Base-by-base conservation (phyloP, 1,284 basidiomycete species). In the Ustilago nuda region DNA sequence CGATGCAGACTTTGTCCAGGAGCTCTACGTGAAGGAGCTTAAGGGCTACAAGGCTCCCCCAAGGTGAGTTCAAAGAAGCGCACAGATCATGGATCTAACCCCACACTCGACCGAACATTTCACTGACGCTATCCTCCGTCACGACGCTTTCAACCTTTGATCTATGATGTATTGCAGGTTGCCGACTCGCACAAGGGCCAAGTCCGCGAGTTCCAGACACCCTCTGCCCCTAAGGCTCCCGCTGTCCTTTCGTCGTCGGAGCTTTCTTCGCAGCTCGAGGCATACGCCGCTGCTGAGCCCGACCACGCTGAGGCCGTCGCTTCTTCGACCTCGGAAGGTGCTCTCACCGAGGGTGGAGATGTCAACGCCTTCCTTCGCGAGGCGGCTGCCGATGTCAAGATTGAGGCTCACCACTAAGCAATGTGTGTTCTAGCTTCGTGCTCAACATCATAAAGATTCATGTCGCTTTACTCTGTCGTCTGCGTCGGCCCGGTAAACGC, bases 11-110 rank as follows among this genome's bases (percentile, higher is more conserved):
- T 88, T 96, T 83, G 89, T 98, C 66, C 93, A 96, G 90, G 94
- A 97, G 80, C 87, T 96, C 65, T 98, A 98, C 88, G 84, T 98
- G 81, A 91, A 90, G 85, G 92, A 96, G 89, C 90, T 98, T 85
- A 96, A 93, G 88, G 87, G 90, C 19, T 98, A 95, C 91, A 96
- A 94, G 89, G 86, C 89, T 39, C 87, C 83, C 72, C 82, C 36
- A 82, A 81, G 79, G 85, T 86, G 51, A 59, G 85, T 76, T 41
- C 27, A 11, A 15, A 5, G n/a, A 48, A 43, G 37, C 56, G 65
- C 57, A 68, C 46, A 33, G 55, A 55, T 55, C 69, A 59, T 41
- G 35, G 48, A 50, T 50, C 48, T 50, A 30, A 50, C 15, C 48
- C 48, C 48, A 19, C n/a, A 45, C 27, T 12, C 11, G 27, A 30